Evolutionary conservation across 73 alveolate species (phyloP), one percentile per base, ranked within the genome.

Genomic region (Diophrys appendiculata): DNA sequence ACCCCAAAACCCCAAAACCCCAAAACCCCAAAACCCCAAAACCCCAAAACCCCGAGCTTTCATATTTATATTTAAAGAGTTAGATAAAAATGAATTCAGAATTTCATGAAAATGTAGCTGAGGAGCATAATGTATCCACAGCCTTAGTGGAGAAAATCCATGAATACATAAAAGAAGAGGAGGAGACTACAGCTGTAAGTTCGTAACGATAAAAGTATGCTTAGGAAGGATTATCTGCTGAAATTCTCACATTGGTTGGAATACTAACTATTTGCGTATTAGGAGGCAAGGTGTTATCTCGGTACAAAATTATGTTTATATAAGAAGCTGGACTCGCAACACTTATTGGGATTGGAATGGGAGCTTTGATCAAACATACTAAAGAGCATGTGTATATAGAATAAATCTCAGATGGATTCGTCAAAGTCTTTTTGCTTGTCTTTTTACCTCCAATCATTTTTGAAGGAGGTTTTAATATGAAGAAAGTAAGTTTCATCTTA

Each of bases 381-480:
- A 60, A 65, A 2, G 60, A 76, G 52, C 14, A 53, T 18, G n/a
- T 27, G 14, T 68, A 78, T 43, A 35, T 69, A 30, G 69, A 78
- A 24, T 29, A 78, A 29, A 11, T 78, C 28, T 32, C 65, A 53
- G 34, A 29, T 27, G 64, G 65, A 11, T 76, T 76, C 73, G 69
- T 78, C 35, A 90, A 91, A 28, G 70, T 91, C 65, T 87, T 91
- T 68, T 29, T 91, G 25, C 65, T 91, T 26, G 90, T 91, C 29
- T 65, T 91, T 23, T 80, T 91, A 29, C 97, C 97, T 53, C 92
- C 95, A 0, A 91, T 91, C 30, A 83, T 91, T 67, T 85, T 88
- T 55, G 94, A 91, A 70, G 75, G 88, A 23, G 97, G 97, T 29
- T 92, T 78, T 78, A 94, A 94, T 84, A 94, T 94, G 97, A 85